Base-by-base conservation (phyloP, 1,284 basidiomycete genomes). In the Rhodotorula sp. region DNA sequence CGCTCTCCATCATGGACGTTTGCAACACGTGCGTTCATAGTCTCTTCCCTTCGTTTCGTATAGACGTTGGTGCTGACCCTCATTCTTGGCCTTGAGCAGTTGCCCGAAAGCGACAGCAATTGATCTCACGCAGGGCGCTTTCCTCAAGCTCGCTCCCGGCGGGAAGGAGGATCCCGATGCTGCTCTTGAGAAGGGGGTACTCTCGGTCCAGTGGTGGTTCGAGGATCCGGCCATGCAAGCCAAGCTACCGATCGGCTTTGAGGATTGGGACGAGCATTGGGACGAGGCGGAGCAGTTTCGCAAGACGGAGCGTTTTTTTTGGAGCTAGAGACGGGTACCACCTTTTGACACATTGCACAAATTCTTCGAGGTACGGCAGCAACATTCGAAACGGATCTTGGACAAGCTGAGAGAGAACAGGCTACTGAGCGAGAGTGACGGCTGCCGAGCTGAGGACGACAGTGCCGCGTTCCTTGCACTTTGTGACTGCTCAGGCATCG, bases 401-500 rank as follows among this genome's bases (percentile, higher is more conserved):
- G 14, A 62, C 31, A 52, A 16, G 49, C 49, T n/a, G 45, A 45
- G 57, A 23, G 19, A 5, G 28, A 15, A 8, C 5, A 0, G 47
- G 1, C 31, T 45, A 55, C 60, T 64, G 62, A 19, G 73, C 83
- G 8, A 93, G 82, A 2, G 90, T 94, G 3, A 85, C 92, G 2
- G 89, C 92, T 0, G 92, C 91, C 1, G 87, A 87, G 5, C 88
- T 84, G 52, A 95, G 82, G 6, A 89, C 91, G 14, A 84, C 82
- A 1, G 86, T 82, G 66, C 86, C 85, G 55, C 91, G 85, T 80
- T 94, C 92, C 80, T 92, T 92, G 38, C 89, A 88, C 80, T 83
- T 90, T 70, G 82, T 77, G 61, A 78, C 82, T 83, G n/a, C n/a
- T n/a, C n/a, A n/a, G n/a, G n/a, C n/a, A n/a, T n/a, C n/a, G n/a